Evolutionary conservation across 139 green algal species (phyloP), one percentile per base, ranked within the genome.

Genomic region (Chlorella vulgaris): DNA sequence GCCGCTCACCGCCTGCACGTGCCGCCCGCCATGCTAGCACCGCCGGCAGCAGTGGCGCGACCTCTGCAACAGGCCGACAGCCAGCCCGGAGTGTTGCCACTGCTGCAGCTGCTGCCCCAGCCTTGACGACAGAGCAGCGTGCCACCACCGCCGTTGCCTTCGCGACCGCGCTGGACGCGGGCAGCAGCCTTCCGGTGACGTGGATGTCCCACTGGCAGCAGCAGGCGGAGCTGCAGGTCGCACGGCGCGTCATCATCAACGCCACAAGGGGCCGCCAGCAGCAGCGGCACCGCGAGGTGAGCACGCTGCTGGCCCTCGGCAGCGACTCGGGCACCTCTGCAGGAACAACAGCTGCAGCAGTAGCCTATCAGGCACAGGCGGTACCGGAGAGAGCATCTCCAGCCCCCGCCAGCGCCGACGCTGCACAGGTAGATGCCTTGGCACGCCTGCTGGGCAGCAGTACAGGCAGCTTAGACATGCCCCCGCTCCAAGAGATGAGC

Each of bases 171-270:
- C 74, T 80, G 28, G 58, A 70, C 18, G 71, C 74, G 33, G 26
- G 62, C n/a, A 43, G n/a, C 4, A 43, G 43, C 26, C 73, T 87
- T 40, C 40, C 26, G 4, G 10, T 60, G 31, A 82, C 77, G 1
- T 87, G 83, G 83, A 39, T 87, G 22, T 50, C 83, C 7, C 69
- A 87, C 67, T 84, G 77, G 83, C 68, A 63, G 55, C 77, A 76
- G 68, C 28, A 77, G 36, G 83, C 84, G 77, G 83, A 75, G 38
- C 39, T 42, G 36, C 47, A 36, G 22, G 28, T 55, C 10, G 73
- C 74, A 3, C 51, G 67, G n/a, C 51, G 66, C 13, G n/a, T 50
- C 1, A 22, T 84, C 15, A 38, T 74, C 0, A 50, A 50, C 24
- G 65, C 31, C 42, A 82, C 73, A 0, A 81, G 83, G 28, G 50